phyloP scores from a whole-genome alignment of 169 alveolate species.

The Eimeria acervulina region DNA sequence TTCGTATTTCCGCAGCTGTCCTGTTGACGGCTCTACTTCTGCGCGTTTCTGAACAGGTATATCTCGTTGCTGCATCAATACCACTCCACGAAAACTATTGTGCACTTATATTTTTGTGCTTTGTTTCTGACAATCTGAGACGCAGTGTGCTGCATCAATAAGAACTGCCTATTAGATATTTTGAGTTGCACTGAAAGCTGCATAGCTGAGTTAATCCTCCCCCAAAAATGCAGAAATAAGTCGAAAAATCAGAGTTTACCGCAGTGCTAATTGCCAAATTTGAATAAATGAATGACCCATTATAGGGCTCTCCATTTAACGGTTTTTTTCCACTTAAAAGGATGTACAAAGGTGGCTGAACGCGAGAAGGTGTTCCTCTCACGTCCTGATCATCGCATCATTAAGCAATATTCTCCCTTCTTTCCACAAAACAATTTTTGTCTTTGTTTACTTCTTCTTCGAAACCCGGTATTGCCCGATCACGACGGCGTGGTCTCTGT shows the following conservation, averaged over 20 bases:
- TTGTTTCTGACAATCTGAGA: background rate
- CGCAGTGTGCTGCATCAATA: background rate
- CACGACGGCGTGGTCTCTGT: slow-evolving; percentile 99
- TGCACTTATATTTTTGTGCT: background rate
- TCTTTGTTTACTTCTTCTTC: slow-evolving; percentile 86
- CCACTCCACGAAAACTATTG: background rate
- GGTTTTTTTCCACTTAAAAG: background rate
- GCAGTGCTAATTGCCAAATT: background rate
- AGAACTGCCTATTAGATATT: background rate
- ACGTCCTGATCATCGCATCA: no score
- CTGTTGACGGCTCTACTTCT: no score
- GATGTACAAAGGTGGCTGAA: background rate
- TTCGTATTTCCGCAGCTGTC: no score
- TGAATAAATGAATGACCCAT: background rate
- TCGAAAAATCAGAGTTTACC: slow-evolving; percentile 10
- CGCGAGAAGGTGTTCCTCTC: no score
- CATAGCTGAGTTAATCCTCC: no score
- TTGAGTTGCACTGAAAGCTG: no score
- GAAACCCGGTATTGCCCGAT: slow-evolving; percentile 97
- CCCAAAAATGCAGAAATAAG: background rate
- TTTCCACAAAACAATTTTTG: no score
- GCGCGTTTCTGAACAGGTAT: no score
- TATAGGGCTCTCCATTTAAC: background rate
- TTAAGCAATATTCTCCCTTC: no score
- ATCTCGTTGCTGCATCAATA: no score